A percentile compares a stretch with the other conserved stretches of the same genome.
phyloP scores from a whole-genome alignment of 2,329 filamentous ascomycete species.

The Aspergillus sp. region DNA sequence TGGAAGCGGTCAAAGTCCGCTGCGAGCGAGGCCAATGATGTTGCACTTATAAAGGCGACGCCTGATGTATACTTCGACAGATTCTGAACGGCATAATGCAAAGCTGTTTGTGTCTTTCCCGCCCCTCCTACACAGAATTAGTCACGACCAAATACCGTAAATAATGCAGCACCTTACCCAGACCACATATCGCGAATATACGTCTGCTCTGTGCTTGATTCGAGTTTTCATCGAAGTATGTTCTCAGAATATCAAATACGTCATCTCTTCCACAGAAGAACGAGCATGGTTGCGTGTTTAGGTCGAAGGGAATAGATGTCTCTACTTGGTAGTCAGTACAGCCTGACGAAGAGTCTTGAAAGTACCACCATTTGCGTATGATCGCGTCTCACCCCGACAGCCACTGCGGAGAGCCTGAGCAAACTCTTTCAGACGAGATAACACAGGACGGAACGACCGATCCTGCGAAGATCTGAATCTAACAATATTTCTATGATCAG shows the following conservation, averaged over 20 bases:
- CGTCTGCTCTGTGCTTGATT: neutral
- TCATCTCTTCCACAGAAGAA: constrained; percentile 7
- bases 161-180: constrained; percentile 1
- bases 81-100: constrained; percentile 4
- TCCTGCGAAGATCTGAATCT: constrained; percentile 8
- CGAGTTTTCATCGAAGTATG: constrained; percentile 3
- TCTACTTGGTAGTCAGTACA: neutral
- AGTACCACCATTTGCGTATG: neutral
- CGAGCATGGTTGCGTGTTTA: constrained; percentile 6
- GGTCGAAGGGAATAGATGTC: constrained; percentile 3
- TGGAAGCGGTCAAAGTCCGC: constrained; percentile 8
- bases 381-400: neutral
- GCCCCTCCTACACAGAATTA: constrained; percentile 6
- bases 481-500: constrained; percentile 9
- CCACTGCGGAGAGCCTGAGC: neutral
- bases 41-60: constrained; percentile 5
- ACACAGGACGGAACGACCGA: constrained; percentile 4
- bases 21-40: neutral
- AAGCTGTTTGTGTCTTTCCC: constrained; percentile 10
- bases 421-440: constrained; percentile 6
- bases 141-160: neutral
- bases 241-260: constrained; percentile 2
- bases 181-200: constrained; percentile 7
- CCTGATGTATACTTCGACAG: constrained; percentile 1
- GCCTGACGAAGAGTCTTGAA: neutral